Evolutionary conservation across 139 green algal genomes (phyloP).

Genomic region (Ulvella scutata): DNA sequence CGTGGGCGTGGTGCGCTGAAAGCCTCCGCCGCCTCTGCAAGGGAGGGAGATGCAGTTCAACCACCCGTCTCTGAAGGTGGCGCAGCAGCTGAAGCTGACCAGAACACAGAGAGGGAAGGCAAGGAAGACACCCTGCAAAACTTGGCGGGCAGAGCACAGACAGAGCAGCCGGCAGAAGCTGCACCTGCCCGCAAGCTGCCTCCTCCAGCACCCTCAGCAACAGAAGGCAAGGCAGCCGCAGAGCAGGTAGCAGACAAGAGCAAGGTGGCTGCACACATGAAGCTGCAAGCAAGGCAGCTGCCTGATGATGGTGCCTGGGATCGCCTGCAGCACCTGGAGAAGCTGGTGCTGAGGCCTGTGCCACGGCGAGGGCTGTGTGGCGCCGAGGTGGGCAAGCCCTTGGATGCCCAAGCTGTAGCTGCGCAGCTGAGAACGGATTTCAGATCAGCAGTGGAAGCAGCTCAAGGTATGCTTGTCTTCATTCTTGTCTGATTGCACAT

Average conservation of each 20-base stretch:
- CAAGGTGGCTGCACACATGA: neutral
- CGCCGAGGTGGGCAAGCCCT: neutral
- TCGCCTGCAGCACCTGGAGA: neutral
- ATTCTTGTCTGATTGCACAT: neutral
- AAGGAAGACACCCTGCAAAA: no score
- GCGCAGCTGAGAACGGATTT: neutral
- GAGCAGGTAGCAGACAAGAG: neutral
- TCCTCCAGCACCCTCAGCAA: neutral
- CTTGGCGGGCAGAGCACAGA: no score
- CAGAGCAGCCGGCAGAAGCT: no score
- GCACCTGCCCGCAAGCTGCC: no score
- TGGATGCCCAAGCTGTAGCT: neutral
- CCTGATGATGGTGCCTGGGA: neutral
- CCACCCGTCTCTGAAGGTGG: no score
- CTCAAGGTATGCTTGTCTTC: slow-evolving; percentile 12
- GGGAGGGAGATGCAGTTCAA: no score
- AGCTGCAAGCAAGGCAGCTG: neutral
- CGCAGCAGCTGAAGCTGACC: no score
- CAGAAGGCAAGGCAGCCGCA: neutral
- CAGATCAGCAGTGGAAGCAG: slow-evolving; percentile 7
- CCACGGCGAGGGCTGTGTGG: neutral
- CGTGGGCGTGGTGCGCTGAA: no score
- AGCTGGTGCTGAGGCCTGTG: neutral
- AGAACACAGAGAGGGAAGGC: no score
- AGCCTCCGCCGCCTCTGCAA: no score